Base-by-base conservation (phyloP, 208 protist species). In the Porcisia hertigi region DNA sequence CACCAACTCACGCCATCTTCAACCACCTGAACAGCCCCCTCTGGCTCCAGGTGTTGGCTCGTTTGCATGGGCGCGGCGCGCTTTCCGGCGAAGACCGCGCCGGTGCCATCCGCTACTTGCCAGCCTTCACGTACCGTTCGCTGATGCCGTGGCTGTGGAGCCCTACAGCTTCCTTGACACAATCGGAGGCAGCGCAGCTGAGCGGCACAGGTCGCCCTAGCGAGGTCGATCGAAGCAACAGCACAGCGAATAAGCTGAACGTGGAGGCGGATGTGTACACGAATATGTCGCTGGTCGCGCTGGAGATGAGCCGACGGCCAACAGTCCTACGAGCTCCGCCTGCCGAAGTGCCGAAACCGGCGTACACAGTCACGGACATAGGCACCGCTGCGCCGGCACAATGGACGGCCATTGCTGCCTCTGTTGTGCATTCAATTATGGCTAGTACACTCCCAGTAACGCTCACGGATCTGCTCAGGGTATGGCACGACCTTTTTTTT, bases 401-500 rank as follows among this genome's bases (percentile, higher is more conserved):
- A 62, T 81, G 77, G 77, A 18, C 25, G 0, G 36, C 43, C 3
- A 69, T 81, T 30, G 71, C 71, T 0, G 6, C 30, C 1, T 20
- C 34, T 7, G 64, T 81, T 11, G 71, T 71, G 34, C 25, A 54
- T 1, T 65, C 54, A 5, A 34, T 39, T 14, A 1, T 72, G 3
- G 45, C 53, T 3, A 20, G 53, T 14, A 18, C 63, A 7, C 11
- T 54, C 0, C 16, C 71, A 9, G 45, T 36, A n/a, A 39, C 69
- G 7, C 25, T 65, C 5, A 20, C 14, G 23, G 54, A 76, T 8
- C 62, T 67, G 43, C 47, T 89, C 11, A 75, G 77, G 60, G 23
- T 79, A 63, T 93, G 89, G 89, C 89, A 93, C 41, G 80, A 88
- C 30, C 65, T 88, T 0, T 66, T 93, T 25, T 91, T 91, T 63